phyloP scores from a whole-genome alignment of 768 basidiomycete species.

The Boletus sp. region DNA sequence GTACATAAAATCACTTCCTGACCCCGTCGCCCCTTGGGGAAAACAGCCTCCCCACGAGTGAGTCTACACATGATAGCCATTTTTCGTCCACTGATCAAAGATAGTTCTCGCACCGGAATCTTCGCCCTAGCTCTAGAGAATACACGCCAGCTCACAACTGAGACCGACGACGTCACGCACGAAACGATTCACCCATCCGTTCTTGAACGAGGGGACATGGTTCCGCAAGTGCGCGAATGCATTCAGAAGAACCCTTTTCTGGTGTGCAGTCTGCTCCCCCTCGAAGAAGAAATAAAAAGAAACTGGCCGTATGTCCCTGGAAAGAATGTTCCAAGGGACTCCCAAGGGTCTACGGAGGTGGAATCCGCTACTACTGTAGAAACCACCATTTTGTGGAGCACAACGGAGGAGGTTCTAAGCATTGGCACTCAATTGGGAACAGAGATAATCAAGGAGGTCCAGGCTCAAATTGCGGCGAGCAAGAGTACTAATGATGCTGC shows the following conservation, averaged over 20 bases:
- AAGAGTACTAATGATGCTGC: slow-evolving; percentile 5
- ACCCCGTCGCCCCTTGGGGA: slow-evolving; percentile 60
- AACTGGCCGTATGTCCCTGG: slow-evolving; percentile 45
- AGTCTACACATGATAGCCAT: slow-evolving; percentile 15
- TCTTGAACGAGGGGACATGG: slow-evolving; percentile 39
- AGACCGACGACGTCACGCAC: slow-evolving; percentile 44
- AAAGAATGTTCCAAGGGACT: slow-evolving; percentile 10
- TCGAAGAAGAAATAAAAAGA: slow-evolving; percentile 50
- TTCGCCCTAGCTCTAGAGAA: slow-evolving; percentile 45
- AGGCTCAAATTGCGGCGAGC: slow-evolving; percentile 7
- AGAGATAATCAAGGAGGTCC: slow-evolving; percentile 23
- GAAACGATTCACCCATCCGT: slow-evolving; percentile 65
- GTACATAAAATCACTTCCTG: slow-evolving; percentile 48
- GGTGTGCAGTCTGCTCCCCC: slow-evolving; percentile 40
- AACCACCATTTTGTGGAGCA: slow-evolving; percentile 14
- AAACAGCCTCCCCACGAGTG: slow-evolving; percentile 61
- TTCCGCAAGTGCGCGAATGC: slow-evolving; percentile 32
- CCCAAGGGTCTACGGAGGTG: slow-evolving; percentile 7
- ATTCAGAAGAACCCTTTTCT: slow-evolving; percentile 44
- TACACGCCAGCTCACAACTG: slow-evolving; percentile 47
- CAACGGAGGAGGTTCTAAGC: slow-evolving; percentile 15
- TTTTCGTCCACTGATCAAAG: not conserved
- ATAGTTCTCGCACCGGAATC: slow-evolving; percentile 53
- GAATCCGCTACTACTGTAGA: not conserved
- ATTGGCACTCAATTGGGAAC: slow-evolving; percentile 15